Percentiles rank a stretch among this genome's conserved stretches.
Evolutionary conservation across 345 rosid genomes (phyloP).

Genomic region (Murraya koenigii): DNA sequence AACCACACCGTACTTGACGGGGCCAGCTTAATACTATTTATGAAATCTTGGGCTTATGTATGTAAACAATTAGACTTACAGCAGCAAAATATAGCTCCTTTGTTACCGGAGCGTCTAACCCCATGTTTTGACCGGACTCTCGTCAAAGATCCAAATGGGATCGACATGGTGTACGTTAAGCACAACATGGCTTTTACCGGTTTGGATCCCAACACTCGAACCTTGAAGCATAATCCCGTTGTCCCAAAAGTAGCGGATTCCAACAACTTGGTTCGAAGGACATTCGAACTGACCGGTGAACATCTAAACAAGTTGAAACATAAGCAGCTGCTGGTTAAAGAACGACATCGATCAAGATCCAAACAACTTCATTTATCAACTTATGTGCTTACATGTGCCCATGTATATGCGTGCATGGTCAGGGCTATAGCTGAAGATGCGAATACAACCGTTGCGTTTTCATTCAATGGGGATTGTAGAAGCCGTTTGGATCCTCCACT

Average conservation of each 20-base stretch:
- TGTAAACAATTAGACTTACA: conserved; percentile 10
- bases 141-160: conserved; percentile 21
- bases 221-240: conserved; percentile 7
- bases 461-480: conserved; percentile 34
- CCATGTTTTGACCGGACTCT: conserved; percentile 26
- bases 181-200: background rate
- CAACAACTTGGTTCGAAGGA: conserved; percentile 17
- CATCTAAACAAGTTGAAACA: conserved; percentile 28
- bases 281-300: conserved; percentile 26
- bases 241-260: background rate
- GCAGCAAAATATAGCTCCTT: background rate
- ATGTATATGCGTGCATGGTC: conserved; percentile 21
- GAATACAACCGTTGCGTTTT: background rate
- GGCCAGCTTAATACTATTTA: conserved; percentile 25
- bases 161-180: conserved; percentile 14
- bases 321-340: background rate
- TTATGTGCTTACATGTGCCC: conserved; percentile 36
- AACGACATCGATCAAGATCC: too few relatives aligned
- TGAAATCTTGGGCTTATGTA: conserved; percentile 41
- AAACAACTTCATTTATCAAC: conserved; percentile 21
- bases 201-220: conserved; percentile 14
- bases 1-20: conserved; percentile 43
- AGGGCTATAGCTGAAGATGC: conserved; percentile 22
- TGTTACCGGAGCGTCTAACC: conserved; percentile 21
- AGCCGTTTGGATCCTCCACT: conserved; percentile 37